These are phyloP conservation scores for Hordeum pubiflorum DNA, from an alignment of 202 grass and related monocot species.

Conservation along the genomic window DNA sequence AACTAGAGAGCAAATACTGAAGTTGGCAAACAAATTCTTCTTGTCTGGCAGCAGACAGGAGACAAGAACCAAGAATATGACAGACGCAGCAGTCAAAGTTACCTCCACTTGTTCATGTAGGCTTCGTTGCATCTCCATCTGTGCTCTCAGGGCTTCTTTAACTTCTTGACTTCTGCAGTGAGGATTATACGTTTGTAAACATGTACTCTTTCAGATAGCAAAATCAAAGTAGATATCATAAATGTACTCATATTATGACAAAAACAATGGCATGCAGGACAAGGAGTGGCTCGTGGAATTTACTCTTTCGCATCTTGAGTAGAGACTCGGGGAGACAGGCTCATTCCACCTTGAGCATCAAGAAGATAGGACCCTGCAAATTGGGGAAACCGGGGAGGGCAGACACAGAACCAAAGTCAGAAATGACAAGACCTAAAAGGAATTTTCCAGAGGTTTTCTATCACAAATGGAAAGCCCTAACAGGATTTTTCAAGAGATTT, in stretches of 20 bases:
- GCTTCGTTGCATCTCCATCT: slow-evolving; percentile 97
- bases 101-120: slow-evolving; percentile 99
- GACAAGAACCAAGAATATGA: neutral
- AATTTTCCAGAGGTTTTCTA: neutral
- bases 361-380: slow-evolving; percentile 77
- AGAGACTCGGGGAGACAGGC: slow-evolving; percentile 74
- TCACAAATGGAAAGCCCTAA: slow-evolving; percentile 1
- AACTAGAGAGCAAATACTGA: no score
- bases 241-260: neutral
- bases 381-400: neutral
- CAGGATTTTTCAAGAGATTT: neutral
- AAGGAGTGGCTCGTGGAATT: slow-evolving; percentile 14
- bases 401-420: slow-evolving; percentile 7
- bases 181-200: slow-evolving; percentile 10
- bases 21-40: no score
- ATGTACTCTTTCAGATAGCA: slow-evolving; percentile 6
- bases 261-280: neutral
- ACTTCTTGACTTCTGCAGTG: slow-evolving; percentile 77
- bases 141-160: slow-evolving; percentile 88
- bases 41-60: no score
- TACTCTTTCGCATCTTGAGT: slow-evolving; percentile 91
- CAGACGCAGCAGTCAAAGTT: slow-evolving; percentile 14
- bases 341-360: slow-evolving; percentile 66
- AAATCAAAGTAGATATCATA: neutral
- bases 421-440: neutral